These are phyloP conservation scores for Schwanniomyces sp. DNA, from an alignment of 805 yeast species.

Conservation along the genomic window DNA sequence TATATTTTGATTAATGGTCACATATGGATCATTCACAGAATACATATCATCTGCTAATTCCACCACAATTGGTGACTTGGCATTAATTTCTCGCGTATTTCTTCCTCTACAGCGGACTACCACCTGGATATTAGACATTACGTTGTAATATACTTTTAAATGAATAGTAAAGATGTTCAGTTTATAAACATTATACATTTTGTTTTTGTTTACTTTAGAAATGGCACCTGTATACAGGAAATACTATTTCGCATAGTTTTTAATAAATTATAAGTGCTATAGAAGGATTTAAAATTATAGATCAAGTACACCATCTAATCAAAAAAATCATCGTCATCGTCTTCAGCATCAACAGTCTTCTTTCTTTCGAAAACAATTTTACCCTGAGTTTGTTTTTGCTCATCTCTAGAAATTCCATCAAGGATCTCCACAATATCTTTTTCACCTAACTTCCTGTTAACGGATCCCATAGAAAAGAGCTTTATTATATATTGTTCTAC, in stretches of 20 bases:
- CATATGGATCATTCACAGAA: slow-evolving; percentile 21
- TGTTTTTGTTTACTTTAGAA: neutral
- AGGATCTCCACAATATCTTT: slow-evolving; percentile 79
- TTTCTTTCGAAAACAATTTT: slow-evolving; percentile 63
- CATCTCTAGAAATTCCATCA: slow-evolving; percentile 78
- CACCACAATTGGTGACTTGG: slow-evolving; percentile 49
- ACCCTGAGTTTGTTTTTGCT: slow-evolving; percentile 56
- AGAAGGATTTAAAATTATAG: too few relatives aligned
- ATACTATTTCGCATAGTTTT: neutral
- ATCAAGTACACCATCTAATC: slow-evolving; percentile 15
- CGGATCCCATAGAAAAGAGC: slow-evolving; percentile 74
- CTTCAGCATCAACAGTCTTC: slow-evolving; percentile 34
- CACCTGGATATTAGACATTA: slow-evolving; percentile 47
- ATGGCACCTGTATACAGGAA: slow-evolving; percentile 1
- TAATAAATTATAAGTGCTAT: too few relatives aligned
- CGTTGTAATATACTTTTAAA: neutral
- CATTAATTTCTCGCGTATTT: slow-evolving; percentile 40
- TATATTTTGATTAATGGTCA: slow-evolving; percentile 28
- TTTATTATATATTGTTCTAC: slow-evolving; percentile 79
- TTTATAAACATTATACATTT: neutral
- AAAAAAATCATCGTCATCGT: slow-evolving; percentile 35
- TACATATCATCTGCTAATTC: slow-evolving; percentile 40
- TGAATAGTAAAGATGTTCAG: neutral
- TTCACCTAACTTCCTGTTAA: slow-evolving; percentile 73
- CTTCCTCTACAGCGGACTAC: slow-evolving; percentile 57